Evolutionary conservation across 768 basidiomycete genomes (phyloP), one percentile per base, ranked within the genome.

Genomic region (Leccinum aurantiacum): DNA sequence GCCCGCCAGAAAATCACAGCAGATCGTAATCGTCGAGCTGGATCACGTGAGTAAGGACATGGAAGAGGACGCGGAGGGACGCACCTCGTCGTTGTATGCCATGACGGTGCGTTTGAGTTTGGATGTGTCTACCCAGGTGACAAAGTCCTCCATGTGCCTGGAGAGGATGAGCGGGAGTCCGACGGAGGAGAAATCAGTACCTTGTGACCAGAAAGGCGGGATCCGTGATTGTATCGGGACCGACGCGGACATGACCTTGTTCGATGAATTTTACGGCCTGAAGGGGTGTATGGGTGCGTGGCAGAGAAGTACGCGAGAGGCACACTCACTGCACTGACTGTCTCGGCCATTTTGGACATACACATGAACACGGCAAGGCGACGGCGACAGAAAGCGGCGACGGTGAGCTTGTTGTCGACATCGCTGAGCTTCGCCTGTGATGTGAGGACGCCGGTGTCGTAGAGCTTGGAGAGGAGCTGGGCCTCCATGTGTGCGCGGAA

Each of bases 81-180:
- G 35, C 56, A 92, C 92, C 85, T 97, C 89, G 77, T 97, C 95
- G 72, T 99, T 99, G 82, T 99, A 99, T 60, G 80, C 77, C 90
- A 95, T 89, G 75, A 98, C 87, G 0, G 93, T 95, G 57, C 96
- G 83, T 85, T 96, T 98, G 71, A 98, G 84, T 73, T 96, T 96
- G 65, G 93, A 95, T 25, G 93, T 93, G 71, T 98, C 95, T 22
- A 98, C 95, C 97, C 97, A 99, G 37, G 97, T 99, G 49, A 98
- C 93, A 76, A 95, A 99, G 81, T 99, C 97, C 71, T 98, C 95
- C 95, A 97, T 95, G 65, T 94, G 91, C 67, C 96, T 92, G 59
- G 24, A 27, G 35, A 51, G 44, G 38, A 24, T 63, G 52, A 60
- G 60, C 62, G 55, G 25, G 25, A 22, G 33, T 4, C 10, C 54